Conservation (phyloP, 345 rosid genomes). For the Fremontodendron californicum region DNA sequence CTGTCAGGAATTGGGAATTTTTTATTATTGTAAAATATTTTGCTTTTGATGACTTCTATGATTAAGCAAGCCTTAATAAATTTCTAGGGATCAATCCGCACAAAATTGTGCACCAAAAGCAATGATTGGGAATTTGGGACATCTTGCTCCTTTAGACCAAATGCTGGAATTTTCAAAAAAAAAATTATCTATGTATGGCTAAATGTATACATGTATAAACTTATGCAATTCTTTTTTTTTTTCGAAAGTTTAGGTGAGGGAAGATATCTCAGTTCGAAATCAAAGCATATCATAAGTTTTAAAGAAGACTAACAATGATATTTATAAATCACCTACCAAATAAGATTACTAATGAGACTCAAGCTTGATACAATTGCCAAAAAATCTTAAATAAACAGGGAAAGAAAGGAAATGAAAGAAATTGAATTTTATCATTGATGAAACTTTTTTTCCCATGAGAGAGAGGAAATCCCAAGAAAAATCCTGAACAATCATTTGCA, state of each 20-base stretch:
- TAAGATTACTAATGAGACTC: too few relatives aligned
- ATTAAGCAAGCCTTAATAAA: constrained; percentile 41
- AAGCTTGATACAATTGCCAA: background rate
- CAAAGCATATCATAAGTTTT: too few relatives aligned
- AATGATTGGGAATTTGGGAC: constrained; percentile 46
- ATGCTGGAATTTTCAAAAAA: constrained; percentile 15
- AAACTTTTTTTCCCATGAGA: background rate
- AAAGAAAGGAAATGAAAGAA: background rate
- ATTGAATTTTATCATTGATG: constrained; percentile 12
- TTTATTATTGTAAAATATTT: background rate
- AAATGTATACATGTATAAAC: background rate
- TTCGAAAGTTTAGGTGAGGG: too few relatives aligned
- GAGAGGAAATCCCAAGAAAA: background rate
- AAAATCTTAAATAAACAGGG: background rate
- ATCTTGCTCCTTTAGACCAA: constrained; percentile 32
- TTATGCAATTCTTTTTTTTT: too few relatives aligned
- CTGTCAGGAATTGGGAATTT: constrained; percentile 25
- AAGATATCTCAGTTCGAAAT: too few relatives aligned
- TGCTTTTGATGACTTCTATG: constrained; percentile 55
- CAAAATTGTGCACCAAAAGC: constrained; percentile 30
- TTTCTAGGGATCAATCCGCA: constrained; percentile 48
- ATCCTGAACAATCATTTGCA: constrained; percentile 23
- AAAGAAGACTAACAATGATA: too few relatives aligned
- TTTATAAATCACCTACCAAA: too few relatives aligned
- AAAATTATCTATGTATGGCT: background rate